Base-by-base conservation (phyloP, 2,329 filamentous ascomycete genomes). In the Allantophomopsis lycopodina region DNA sequence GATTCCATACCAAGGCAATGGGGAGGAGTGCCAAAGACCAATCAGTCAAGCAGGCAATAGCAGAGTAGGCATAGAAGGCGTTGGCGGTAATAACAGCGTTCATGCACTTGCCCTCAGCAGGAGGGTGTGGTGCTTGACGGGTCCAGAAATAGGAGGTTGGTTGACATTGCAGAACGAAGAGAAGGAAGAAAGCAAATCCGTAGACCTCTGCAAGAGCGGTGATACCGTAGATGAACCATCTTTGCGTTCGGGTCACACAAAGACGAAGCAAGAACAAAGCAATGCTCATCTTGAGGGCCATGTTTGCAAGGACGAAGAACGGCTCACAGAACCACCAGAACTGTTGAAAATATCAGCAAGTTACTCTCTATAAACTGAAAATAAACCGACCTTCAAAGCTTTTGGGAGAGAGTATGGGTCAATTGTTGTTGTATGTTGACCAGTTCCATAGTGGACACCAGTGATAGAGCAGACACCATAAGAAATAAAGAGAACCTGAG, bases 11-110 rank as follows among this genome's bases (percentile, higher is more conserved):
- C 2, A 65, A 40, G 36, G 59, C 56, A n/a, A 61, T 54, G 0
- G 62, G 62, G 2, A 64, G 48, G 7, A 62, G 54, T 30, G 54
- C 60, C 23, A 61, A 54, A 5, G 53, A 57, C 61, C 62, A 65
- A 40, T 65, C 62, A 4, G 55, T 56, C 38, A 48, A 44, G 40
- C 59, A 60, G 30, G 57, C 60, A 39, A 64, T 52, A 6, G 57
- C 57, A 2, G 60, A 61, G 38, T 62, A 62, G 11, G 47, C 56
- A 35, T 62, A 64, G 3, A 59, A 60, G 1, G 55, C 51, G 7
- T 52, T 45, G 10, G 53, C 50, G 2, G 55, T 52, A 18, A 60
- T 35, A 3, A 44, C 41, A 4, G 54, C 41, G 37, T 51, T 39
- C 34, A 61, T 48, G 36, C 61, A 64, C 6, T 40, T 50, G 15